Percentiles rank a stretch among this genome's conserved stretches.
These are phyloP conservation scores for Candida manassasensis DNA, from an alignment of 805 yeast genomes.

Conservation along the genomic window DNA sequence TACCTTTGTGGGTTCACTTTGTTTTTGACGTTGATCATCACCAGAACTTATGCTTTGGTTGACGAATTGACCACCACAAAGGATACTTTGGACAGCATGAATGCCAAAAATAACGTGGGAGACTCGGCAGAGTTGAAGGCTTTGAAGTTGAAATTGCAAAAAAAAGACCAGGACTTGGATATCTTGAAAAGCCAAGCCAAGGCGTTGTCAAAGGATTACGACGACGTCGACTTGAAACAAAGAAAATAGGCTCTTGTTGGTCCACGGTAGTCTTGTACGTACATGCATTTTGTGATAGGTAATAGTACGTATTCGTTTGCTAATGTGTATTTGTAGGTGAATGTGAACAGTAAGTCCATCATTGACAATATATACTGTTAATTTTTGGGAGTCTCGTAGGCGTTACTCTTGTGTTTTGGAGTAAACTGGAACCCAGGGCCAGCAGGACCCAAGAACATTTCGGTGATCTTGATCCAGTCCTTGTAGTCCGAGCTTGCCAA, in stretches of 20 bases:
- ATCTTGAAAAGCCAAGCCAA: constrained; percentile 70
- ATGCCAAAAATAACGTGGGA: constrained; percentile 16
- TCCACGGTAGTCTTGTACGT: too few relatives aligned
- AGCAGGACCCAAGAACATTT: constrained; percentile 89
- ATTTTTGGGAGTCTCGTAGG: constrained; percentile 39
- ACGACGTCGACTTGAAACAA: constrained; percentile 23
- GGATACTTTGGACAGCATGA: constrained; percentile 47
- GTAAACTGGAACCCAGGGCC: constrained; percentile 68
- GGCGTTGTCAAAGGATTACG: constrained; percentile 61
- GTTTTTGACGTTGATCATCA: constrained; percentile 79
- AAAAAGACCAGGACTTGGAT: constrained; percentile 61
- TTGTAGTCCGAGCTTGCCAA: constrained; percentile 78
- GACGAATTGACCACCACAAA: constrained; percentile 65
- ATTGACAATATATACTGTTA: too few relatives aligned
- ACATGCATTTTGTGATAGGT: not conserved
- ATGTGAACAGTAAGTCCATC: too few relatives aligned
- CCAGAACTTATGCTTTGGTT: constrained; percentile 78
- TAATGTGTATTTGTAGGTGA: too few relatives aligned
- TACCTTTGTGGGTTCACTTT: constrained; percentile 93
- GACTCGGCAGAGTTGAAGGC: constrained; percentile 39
- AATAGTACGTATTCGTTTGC: not conserved
- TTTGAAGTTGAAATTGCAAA: constrained; percentile 43
- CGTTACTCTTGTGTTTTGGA: constrained; percentile 94
- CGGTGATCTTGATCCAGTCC: constrained; percentile 96
- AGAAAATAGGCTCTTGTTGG: constrained; percentile 8